phyloP scores from a whole-genome alignment of 257 asterid species.

The Salvia splendens region DNA sequence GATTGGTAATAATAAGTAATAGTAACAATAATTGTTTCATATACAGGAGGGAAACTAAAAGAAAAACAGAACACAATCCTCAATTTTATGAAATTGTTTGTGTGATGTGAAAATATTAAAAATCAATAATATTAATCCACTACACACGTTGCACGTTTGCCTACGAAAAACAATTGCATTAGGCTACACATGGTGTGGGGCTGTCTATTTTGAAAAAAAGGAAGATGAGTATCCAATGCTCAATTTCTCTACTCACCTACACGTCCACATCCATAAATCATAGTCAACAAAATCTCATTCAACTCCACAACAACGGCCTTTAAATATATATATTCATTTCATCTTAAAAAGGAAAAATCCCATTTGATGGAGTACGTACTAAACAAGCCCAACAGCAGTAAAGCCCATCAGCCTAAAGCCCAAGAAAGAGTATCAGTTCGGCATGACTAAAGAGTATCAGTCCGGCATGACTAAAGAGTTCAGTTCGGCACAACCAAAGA shows the following conservation, averaged over 20 bases:
- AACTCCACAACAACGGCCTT: no score
- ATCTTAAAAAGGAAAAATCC: no score
- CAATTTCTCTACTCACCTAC: constrained; percentile 20
- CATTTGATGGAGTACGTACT: no score
- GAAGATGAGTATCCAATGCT: constrained; percentile 60
- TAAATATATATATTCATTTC: no score
- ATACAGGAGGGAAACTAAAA: neutral
- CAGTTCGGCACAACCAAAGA: no score
- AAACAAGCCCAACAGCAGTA: no score
- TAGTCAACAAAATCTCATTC: neutral
- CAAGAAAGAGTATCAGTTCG: no score
- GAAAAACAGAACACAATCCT: constrained; percentile 7
- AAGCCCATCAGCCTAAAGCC: no score
- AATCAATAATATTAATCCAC: constrained; percentile 7
- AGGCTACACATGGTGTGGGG: constrained; percentile 76
- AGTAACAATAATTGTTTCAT: no score
- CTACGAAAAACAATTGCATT: constrained; percentile 58
- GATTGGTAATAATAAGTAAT: neutral
- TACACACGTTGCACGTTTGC: constrained; percentile 53
- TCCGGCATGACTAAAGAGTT: no score
- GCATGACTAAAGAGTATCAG: no score
- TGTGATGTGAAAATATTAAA: neutral
- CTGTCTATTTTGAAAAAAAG: constrained; percentile 41
- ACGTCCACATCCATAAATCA: constrained; percentile 16
- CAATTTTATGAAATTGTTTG: constrained; percentile 15